A percentile compares a stretch with the other conserved stretches of the same genome.
phyloP scores from a whole-genome alignment of 164 flowering plant genomes.

The Stephania yunnanensis region DNA sequence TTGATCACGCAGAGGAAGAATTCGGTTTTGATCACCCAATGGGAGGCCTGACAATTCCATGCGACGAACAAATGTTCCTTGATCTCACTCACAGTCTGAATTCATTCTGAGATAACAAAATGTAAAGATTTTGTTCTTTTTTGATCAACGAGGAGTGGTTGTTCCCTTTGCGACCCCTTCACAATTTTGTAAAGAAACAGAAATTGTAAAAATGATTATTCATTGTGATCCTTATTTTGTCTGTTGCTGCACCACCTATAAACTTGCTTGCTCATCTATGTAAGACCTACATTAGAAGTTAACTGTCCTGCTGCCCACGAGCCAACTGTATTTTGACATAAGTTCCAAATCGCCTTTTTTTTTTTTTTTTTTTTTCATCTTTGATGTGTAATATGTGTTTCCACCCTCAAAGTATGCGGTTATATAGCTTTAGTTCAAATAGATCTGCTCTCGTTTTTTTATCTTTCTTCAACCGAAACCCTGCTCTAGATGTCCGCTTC shows the following conservation, averaged over 20 bases:
- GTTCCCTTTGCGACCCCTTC: background rate
- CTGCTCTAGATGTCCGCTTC: too few relatives aligned
- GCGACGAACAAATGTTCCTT: background rate
- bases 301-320: too few relatives aligned
- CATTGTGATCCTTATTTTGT: background rate
- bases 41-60: slow-evolving; percentile 5
- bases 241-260: background rate
- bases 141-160: background rate
- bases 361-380: too few relatives aligned
- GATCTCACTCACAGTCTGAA: background rate
- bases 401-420: too few relatives aligned
- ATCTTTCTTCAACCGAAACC: too few relatives aligned
- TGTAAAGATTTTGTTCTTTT: background rate
- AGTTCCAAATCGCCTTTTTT: too few relatives aligned
- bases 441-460: too few relatives aligned
- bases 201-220: background rate
- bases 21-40: slow-evolving; percentile 9
- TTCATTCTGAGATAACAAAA: background rate
- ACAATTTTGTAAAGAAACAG: background rate
- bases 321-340: too few relatives aligned
- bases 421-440: too few relatives aligned
- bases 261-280: background rate
- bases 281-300: too few relatives aligned
- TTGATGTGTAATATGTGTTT: too few relatives aligned
- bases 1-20: background rate